A percentile compares a stretch with the other conserved stretches of the same genome.
Conservation (phyloP, 2,329 filamentous ascomycete genomes). For the Pseudocercospora macadamiae region DNA sequence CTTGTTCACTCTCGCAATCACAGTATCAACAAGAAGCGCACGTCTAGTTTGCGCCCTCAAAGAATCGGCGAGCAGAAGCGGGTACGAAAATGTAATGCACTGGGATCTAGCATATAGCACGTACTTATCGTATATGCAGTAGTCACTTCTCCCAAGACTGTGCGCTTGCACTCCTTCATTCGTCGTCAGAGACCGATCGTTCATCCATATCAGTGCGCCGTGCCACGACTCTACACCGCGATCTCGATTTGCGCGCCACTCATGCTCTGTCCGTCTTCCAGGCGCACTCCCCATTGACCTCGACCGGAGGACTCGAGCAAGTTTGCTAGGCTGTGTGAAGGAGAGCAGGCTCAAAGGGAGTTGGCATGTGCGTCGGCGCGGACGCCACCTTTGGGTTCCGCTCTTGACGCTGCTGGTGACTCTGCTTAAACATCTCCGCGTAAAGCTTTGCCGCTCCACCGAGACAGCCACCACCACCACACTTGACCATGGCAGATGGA, state of each 20-base stretch:
- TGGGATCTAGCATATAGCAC: conserved; percentile 10
- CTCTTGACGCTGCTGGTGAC: conserved; percentile 18
- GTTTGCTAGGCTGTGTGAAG: neutral
- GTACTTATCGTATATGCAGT: conserved; percentile 8
- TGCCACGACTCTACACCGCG: neutral
- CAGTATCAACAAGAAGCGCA: conserved; percentile 4
- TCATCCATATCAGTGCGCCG: neutral
- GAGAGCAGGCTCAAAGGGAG: neutral
- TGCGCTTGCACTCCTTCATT: neutral
- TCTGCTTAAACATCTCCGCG: conserved; percentile 14
- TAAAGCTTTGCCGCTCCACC: conserved; percentile 29
- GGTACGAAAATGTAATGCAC: conserved; percentile 13
- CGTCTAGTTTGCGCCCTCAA: neutral
- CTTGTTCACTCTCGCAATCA: neutral
- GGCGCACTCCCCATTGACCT: conserved; percentile 10
- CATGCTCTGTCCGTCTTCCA: conserved; percentile 6
- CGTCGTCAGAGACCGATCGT: neutral
- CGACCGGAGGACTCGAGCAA: neutral
- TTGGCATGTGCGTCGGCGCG: conserved; percentile 24
- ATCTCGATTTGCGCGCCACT: conserved; percentile 9
- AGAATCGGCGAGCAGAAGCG: neutral
- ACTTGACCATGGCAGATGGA: conserved; percentile 43
- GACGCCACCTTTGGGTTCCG: conserved; percentile 8
- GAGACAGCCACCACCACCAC: conserved; percentile 24
- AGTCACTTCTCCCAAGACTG: neutral